phyloP scores from a whole-genome alignment of 768 basidiomycete species.

The Lactarius sp. region DNA sequence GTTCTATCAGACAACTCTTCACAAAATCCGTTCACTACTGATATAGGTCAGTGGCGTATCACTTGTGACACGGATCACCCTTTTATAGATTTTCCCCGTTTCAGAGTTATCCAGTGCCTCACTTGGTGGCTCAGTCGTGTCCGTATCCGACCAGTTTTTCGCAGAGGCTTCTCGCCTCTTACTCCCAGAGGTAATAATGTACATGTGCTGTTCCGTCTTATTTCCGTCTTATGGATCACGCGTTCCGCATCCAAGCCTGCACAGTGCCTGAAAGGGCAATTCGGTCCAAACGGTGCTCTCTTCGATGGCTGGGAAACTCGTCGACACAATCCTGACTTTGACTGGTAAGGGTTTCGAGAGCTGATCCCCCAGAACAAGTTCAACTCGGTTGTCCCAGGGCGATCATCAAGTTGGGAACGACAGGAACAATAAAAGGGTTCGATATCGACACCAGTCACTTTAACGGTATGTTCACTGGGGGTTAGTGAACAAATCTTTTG shows the following conservation, averaged over 20 bases:
- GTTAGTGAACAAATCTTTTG: neutral
- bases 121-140: constrained; percentile 68
- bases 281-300: constrained; percentile 91
- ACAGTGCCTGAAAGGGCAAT: constrained; percentile 88
- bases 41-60: constrained; percentile 42
- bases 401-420: constrained; percentile 81
- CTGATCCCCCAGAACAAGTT: neutral
- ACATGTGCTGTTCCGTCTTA: neutral
- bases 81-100: neutral
- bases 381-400: constrained; percentile 49
- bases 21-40: constrained; percentile 38
- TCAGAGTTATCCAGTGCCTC: constrained; percentile 88
- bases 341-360: constrained; percentile 57
- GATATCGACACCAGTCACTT: constrained; percentile 97
- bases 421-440: constrained; percentile 70
- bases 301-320: constrained; percentile 94
- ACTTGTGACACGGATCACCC: neutral
- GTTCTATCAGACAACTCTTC: neutral
- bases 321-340: constrained; percentile 81
- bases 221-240: neutral
- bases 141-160: constrained; percentile 95
- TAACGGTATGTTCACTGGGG: constrained; percentile 49
- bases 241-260: constrained; percentile 54
- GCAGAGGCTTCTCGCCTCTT: constrained; percentile 81
- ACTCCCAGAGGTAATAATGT: constrained; percentile 58